Evolutionary conservation across 1,284 basidiomycete genomes (phyloP), one percentile per base, ranked within the genome.

Genomic region (Termitomyces sp.): DNA sequence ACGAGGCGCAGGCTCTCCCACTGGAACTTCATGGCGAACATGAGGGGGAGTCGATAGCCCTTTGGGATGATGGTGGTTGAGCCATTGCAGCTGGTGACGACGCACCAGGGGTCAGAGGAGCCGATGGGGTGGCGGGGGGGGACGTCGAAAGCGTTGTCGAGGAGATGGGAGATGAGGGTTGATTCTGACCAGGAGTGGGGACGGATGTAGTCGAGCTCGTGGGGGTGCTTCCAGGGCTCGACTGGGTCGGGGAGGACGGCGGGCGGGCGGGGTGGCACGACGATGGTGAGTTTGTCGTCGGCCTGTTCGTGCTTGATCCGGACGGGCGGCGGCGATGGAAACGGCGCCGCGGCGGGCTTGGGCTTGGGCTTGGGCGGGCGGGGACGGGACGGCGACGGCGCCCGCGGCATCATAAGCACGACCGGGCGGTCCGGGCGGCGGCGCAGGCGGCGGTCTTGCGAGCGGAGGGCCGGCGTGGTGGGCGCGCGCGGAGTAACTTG

Each of bases 21-120:
- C 50, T 70, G 69, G 54, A 73, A 76, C 47, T 71, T 71, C 45
- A 70, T 69, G 8, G 72, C 66, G 60, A 75, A 77, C 66, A 77
- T 68, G 6, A 77, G 61, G 1, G 75, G 75, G 21, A 73, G 58
- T 2, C 75, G 65, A 58, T 77, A 77, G 13, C 62, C 67, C 9
- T 68, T 62, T 1, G 75, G 75, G 2, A 73, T 52, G 4, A 58
- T 51, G 0, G 64, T 63, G 7, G 53, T 54, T 7, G 48, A 28
- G 1, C 63, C 66, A 34, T 66, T 61, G 7, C 50, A 44, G 3
- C 55, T 47, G 1, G 51, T 61, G 17, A 69, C 60, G 19, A 54
- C 43, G 15, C 59, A 52, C 57, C 62, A 67, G 5, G 63, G 62
- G 1, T 61, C 60, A 0, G 52, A 44, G 31, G 59, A 53, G 50